phyloP scores from a whole-genome alignment of 108 stramenopile species.

The Skeletonema tropicum region DNA sequence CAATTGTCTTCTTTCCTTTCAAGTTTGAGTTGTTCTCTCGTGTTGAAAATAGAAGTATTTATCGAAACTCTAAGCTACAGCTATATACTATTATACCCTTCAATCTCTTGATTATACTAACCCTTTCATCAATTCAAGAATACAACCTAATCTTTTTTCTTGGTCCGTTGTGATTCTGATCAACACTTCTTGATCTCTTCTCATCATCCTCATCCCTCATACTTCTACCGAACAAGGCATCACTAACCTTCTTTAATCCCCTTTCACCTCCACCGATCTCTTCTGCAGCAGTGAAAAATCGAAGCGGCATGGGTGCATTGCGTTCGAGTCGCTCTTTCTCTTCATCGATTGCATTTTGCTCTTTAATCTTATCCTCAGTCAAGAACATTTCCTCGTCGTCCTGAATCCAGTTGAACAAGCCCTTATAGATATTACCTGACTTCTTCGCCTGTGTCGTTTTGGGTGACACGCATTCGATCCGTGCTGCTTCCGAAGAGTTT shows the following conservation, averaged over 20 bases:
- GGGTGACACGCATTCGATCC: not conserved
- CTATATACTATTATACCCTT: too few relatives aligned
- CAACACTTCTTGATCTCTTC: not conserved
- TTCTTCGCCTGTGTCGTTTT: not conserved
- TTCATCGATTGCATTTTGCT: constrained; percentile 21
- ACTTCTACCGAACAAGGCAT: constrained; percentile 24
- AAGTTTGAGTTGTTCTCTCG: too few relatives aligned
- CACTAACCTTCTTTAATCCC: constrained; percentile 21
- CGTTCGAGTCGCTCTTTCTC: constrained; percentile 12
- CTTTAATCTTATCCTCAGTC: constrained; percentile 35
- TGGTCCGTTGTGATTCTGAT: not conserved
- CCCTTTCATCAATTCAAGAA: not conserved
- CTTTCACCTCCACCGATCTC: constrained; percentile 9
- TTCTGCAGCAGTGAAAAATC: constrained; percentile 30
- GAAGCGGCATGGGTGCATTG: constrained; percentile 39
- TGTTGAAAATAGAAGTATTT: too few relatives aligned
- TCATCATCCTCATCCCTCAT: not conserved
- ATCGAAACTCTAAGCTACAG: too few relatives aligned
- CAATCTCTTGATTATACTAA: too few relatives aligned
- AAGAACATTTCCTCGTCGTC: constrained; percentile 39
- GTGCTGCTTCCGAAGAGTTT: not conserved
- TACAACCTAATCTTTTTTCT: not conserved
- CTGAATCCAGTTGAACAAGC: constrained; percentile 40
- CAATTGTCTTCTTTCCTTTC: too few relatives aligned
- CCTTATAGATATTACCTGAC: constrained; percentile 27